These are phyloP conservation scores for Phytomonas sp. DNA, from an alignment of 208 protist genomes.

Conservation along the genomic window DNA sequence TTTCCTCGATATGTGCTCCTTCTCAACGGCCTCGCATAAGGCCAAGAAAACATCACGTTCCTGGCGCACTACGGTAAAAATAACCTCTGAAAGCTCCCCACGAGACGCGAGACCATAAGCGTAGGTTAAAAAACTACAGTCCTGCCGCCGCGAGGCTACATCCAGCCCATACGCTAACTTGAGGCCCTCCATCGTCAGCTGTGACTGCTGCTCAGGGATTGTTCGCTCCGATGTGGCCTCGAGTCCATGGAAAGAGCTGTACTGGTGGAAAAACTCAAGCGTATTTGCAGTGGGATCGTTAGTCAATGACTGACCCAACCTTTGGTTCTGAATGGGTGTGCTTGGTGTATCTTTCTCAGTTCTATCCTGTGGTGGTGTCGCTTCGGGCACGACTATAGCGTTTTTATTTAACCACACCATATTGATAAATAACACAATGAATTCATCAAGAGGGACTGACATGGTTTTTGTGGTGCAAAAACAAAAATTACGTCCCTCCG, in stretches of 20 bases:
- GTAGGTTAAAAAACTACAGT: slow-evolving; percentile 52
- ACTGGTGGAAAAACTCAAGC: neutral
- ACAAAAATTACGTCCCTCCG: neutral
- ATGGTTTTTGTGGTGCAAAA: neutral
- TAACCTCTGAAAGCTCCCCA: slow-evolving; percentile 27
- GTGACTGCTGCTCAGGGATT: neutral
- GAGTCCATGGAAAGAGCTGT: neutral
- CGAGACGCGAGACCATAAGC: slow-evolving; percentile 52
- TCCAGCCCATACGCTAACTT: slow-evolving; percentile 63
- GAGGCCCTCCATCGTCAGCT: slow-evolving; percentile 29
- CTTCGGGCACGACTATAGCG: neutral
- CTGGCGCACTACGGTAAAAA: slow-evolving; percentile 43
- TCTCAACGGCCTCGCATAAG: slow-evolving; percentile 42
- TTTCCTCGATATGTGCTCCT: slow-evolving; percentile 6
- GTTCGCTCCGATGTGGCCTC: neutral
- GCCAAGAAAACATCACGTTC: slow-evolving; percentile 40
- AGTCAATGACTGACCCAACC: neutral
- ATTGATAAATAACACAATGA: slow-evolving; percentile 39
- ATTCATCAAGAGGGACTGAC: slow-evolving; percentile 25
- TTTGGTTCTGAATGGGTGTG: neutral
- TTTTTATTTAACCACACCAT: slow-evolving; percentile 40
- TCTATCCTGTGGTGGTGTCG: neutral
- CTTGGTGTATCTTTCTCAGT: neutral
- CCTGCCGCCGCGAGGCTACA: slow-evolving; percentile 26
- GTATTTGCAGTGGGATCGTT: neutral